Base-by-base conservation (phyloP, 371 early-diverging fungal species). In the Dichotomocladium elegans region DNA sequence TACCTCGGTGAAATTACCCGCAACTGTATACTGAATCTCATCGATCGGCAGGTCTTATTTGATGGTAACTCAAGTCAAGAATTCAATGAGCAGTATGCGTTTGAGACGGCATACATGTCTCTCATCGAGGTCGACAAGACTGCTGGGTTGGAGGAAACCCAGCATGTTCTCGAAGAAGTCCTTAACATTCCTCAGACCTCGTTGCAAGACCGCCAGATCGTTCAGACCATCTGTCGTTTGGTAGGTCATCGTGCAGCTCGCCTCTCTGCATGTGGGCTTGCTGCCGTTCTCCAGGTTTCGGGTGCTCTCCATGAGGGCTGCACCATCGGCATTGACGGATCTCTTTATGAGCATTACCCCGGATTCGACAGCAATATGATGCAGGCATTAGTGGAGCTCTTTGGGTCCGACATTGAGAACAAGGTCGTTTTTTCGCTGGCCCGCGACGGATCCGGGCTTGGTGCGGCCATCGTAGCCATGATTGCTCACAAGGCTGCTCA, bases 1-100 rank as follows among this genome's bases (percentile, higher is more conserved):
- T 98, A 95, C 61, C 71, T 98, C 1, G 96, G 96, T 45, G 96
- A 98, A 65, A 86, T 98, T 43, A 79, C 80, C 0, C 89, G 96
- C 17, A 77, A 85, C 50, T 78, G 87, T 41, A 57, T 90, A 27
- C 57, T 93, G 28, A 80, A 94, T 51, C 76, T 96, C 25, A 71
- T 88, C 42, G 89, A 89, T 58, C 83, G 85, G 47, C 85, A 87
- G 33, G 66, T 90, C 22, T 58, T 97, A n/a, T 97, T 95, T 63
- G 57, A 69, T 24, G 90, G 89, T 29, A 63, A 75, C 37, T 81
- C 81, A 33, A 85, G 89, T 1, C 47, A 71, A 21, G 80, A 79
- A 17, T 57, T 95, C 28, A 85, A 86, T 62, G 80, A 72, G 33
- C 83, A 81, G 10, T 90, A 88, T 66, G 64, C 70, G 11, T 93